Percentiles rank a stretch among this genome's conserved stretches.
Evolutionary conservation across 2,329 filamentous ascomycete species (phyloP).

Genomic region (Colletotrichum sp.): DNA sequence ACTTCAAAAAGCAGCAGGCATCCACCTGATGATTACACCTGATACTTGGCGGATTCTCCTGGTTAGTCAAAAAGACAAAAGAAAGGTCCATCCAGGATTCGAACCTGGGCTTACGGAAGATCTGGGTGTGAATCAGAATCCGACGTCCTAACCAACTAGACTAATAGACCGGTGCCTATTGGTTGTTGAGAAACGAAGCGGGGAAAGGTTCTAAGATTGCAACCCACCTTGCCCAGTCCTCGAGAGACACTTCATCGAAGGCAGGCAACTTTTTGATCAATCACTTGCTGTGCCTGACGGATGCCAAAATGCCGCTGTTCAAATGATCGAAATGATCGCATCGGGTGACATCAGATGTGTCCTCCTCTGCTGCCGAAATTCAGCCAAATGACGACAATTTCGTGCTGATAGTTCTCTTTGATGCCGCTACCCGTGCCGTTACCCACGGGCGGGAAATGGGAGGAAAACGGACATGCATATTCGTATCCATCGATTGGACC

Average conservation of each 20-base stretch:
- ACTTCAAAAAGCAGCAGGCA: background rate
- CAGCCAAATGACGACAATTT: background rate
- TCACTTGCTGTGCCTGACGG: background rate
- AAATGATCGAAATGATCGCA: background rate
- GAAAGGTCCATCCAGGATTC: conserved; percentile 23
- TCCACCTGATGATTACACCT: background rate
- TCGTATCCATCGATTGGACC: background rate
- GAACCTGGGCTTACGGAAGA: conserved; percentile 21
- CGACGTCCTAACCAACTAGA: conserved; percentile 24
- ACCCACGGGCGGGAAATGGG: background rate
- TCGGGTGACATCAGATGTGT: background rate
- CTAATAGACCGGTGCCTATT: conserved; percentile 10
- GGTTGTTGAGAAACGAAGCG: rapidly evolving
- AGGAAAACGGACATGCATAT: background rate
- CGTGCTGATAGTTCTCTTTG: background rate
- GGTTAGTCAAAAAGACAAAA: background rate
- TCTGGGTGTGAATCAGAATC: conserved; percentile 13
- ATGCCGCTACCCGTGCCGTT: background rate
- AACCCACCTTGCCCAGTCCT: rapidly evolving
- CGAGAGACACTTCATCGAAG: background rate
- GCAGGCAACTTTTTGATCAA: background rate
- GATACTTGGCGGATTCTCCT: background rate
- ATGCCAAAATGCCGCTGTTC: background rate
- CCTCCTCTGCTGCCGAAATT: background rate
- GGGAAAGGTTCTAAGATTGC: rapidly evolving